Evolutionary conservation across 2,329 filamentous ascomycete species (phyloP).

Genomic region (Amauroascus verrucosus): DNA sequence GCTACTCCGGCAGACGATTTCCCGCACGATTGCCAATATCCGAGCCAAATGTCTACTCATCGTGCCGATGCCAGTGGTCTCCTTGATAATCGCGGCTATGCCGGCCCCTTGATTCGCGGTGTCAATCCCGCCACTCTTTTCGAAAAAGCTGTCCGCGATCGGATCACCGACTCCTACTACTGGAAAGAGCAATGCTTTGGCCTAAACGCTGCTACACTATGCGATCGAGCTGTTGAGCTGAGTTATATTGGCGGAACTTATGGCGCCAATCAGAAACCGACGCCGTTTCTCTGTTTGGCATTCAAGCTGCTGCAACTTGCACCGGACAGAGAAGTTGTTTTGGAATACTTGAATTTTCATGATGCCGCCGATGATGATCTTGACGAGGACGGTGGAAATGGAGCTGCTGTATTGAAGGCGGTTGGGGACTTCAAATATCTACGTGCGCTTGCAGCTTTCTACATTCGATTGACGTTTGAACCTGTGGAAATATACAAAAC

Average conservation of each 20-base stretch:
- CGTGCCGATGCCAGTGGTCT: constrained; percentile 66
- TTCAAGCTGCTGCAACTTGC: constrained; percentile 90
- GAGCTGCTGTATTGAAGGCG: constrained; percentile 26
- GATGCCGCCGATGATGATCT: constrained; percentile 53
- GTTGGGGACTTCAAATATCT: constrained; percentile 59
- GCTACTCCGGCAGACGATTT: not conserved
- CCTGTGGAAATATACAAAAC: constrained; percentile 68
- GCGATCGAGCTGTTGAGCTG: constrained; percentile 81
- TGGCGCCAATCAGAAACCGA: constrained; percentile 72
- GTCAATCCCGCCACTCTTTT: constrained; percentile 92
- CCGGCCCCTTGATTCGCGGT: constrained; percentile 66
- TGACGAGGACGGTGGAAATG: constrained; percentile 16
- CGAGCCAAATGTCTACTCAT: constrained; percentile 42
- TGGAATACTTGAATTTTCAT: constrained; percentile 67
- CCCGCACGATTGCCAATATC: not conserved
- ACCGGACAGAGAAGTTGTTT: constrained; percentile 65
- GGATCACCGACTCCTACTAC: constrained; percentile 90
- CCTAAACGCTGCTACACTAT: constrained; percentile 68
- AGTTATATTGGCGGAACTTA: constrained; percentile 80
- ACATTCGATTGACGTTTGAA: constrained; percentile 77
- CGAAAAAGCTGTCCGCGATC: constrained; percentile 90
- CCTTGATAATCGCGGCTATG: constrained; percentile 83
- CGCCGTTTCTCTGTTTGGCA: constrained; percentile 80
- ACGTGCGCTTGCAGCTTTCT: constrained; percentile 80
- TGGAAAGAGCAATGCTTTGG: constrained; percentile 99